Evolutionary conservation across 768 basidiomycete species (phyloP).

Genomic region (Collybia sp.): DNA sequence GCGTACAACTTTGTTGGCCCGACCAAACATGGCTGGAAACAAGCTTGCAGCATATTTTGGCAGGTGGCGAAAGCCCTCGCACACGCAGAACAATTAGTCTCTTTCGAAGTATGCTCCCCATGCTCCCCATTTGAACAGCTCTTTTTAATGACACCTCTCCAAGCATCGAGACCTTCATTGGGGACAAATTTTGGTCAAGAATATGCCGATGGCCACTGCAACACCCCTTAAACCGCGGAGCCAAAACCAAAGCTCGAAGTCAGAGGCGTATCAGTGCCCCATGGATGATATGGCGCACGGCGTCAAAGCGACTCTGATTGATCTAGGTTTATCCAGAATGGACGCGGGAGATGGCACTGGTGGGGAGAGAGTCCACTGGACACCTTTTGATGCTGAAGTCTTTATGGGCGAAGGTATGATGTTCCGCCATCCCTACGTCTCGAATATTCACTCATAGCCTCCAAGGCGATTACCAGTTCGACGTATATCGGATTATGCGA

Average conservation of each 20-base stretch:
- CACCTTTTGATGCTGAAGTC: conserved; percentile 81
- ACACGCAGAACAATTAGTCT: conserved; percentile 72
- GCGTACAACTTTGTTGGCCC: conserved; percentile 63
- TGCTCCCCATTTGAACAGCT: not conserved
- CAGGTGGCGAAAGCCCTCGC: conserved; percentile 78
- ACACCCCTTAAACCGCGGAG: conserved; percentile 28
- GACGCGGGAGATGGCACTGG: conserved; percentile 46
- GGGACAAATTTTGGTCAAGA: conserved; percentile 89
- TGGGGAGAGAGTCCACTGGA: conserved; percentile 57
- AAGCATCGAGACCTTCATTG: conserved; percentile 99
- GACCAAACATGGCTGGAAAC: conserved; percentile 67
- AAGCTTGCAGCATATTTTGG: conserved; percentile 89
- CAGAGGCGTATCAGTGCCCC: conserved; percentile 21
- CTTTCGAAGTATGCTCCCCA: conserved; percentile 72
- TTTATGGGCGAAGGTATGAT: conserved; percentile 84
- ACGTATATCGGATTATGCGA: conserved; percentile 89
- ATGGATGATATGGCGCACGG: conserved; percentile 72
- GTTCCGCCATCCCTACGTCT: not conserved
- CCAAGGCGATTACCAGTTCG: conserved; percentile 88
- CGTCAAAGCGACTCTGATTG: conserved; percentile 82
- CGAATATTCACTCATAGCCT: conserved; percentile 6
- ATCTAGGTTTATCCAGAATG: conserved; percentile 90
- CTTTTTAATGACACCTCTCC: conserved; percentile 1
- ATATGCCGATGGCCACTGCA: conserved; percentile 24
- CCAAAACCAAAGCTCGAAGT: conserved; percentile 24